A percentile compares a stretch with the other conserved stretches of the same genome.
Evolutionary conservation across 345 rosid genomes (phyloP).

Genomic region (Murraya koenigii): DNA sequence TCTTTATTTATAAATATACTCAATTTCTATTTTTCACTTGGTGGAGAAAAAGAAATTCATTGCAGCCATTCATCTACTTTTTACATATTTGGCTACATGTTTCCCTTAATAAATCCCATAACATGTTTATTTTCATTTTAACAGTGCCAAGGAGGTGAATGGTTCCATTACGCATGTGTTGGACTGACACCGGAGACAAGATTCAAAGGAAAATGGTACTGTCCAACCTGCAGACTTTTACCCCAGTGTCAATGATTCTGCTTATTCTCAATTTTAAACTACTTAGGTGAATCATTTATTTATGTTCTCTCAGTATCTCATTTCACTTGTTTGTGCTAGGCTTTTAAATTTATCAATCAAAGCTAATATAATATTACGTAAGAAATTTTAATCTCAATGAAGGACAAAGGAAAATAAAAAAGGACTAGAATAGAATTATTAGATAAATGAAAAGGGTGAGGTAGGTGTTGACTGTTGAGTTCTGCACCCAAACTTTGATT

Average conservation of each 20-base stretch:
- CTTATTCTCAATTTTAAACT: not conserved
- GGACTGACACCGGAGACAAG: slow-evolving; percentile 96
- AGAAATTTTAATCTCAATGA: not conserved
- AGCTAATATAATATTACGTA: not conserved
- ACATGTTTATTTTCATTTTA: slow-evolving; percentile 5
- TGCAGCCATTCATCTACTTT: not conserved
- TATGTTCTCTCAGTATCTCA: not conserved
- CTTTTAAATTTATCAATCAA: not conserved
- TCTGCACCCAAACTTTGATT: not conserved
- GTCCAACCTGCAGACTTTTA: slow-evolving; percentile 81
- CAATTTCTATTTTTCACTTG: not conserved
- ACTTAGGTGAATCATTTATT: slow-evolving; percentile 5
- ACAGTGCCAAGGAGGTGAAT: slow-evolving; percentile 99
- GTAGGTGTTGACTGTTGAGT: not conserved
- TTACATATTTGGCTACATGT: not conserved
- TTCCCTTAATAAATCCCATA: not conserved
- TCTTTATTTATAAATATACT: not conserved
- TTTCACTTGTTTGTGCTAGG: not conserved
- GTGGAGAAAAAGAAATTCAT: too few species aligned
- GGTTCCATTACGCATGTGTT: slow-evolving; percentile 98
- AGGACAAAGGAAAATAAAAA: not conserved
- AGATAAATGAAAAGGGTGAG: not conserved
- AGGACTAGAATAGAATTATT: not conserved
- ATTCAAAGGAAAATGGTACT: slow-evolving; percentile 98
- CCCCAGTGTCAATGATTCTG: slow-evolving; percentile 49